A percentile compares a stretch with the other conserved stretches of the same genome.
Evolutionary conservation across 1,139 yeast species (phyloP).

Genomic region (Zhuliangozyma blackwelliae): DNA sequence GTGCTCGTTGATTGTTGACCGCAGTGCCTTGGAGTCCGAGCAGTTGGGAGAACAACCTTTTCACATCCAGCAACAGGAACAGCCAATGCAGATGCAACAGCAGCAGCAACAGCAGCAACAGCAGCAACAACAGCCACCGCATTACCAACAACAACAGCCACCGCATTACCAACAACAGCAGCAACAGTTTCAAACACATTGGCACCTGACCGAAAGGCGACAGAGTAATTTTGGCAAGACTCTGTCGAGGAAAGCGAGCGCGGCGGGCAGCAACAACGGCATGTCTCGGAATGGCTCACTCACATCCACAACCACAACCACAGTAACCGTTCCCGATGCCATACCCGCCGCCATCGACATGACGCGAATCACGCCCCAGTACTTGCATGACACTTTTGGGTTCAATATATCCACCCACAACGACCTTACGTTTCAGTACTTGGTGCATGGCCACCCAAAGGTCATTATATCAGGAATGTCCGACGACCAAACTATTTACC

Average conservation of each 20-base stretch:
- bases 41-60: neutral
- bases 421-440: constrained; percentile 18
- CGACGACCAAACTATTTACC: constrained; percentile 22
- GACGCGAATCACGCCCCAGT: constrained; percentile 17
- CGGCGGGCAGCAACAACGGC: too few relatives aligned
- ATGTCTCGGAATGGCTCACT: too few relatives aligned
- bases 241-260: too few relatives aligned
- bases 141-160: constrained; percentile 1
- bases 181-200: too few relatives aligned
- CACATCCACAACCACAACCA: too few relatives aligned
- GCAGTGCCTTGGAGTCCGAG: neutral
- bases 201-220: too few relatives aligned
- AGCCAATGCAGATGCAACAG: neutral
- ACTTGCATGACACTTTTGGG: constrained; percentile 20
- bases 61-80: constrained; percentile 1
- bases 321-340: too few relatives aligned
- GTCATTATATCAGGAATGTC: constrained; percentile 19
- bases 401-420: constrained; percentile 21
- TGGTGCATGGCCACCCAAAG: constrained; percentile 26
- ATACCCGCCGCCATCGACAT: constrained; percentile 3
- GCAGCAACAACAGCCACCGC: constrained; percentile 1
- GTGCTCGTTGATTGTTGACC: constrained; percentile 9
- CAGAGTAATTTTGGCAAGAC: too few relatives aligned
- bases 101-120: neutral
- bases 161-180: neutral